These are phyloP conservation scores for Thymus mandschuricus DNA, from an alignment of 257 asterid genomes.

Conservation along the genomic window DNA sequence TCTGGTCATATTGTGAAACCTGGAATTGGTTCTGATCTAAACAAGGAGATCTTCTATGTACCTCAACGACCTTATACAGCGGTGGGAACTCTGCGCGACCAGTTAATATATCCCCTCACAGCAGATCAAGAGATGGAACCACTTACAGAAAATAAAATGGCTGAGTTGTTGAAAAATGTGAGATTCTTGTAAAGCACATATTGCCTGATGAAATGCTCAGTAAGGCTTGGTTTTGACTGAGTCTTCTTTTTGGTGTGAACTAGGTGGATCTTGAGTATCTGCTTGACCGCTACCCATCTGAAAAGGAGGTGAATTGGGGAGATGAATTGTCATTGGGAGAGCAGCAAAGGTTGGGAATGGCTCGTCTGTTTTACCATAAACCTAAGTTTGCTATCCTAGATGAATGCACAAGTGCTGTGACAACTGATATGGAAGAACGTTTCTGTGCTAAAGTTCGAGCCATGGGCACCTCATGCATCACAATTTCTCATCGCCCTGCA, in stretches of 20 bases:
- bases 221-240: conserved; percentile 18
- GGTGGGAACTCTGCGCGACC: conserved; percentile 97
- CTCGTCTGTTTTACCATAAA: conserved; percentile 97
- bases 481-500: conserved; percentile 99
- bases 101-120: conserved; percentile 96
- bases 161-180: conserved; percentile 94
- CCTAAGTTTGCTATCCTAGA: conserved; percentile 98
- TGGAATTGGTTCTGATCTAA: conserved; percentile 98
- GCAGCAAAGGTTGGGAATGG: conserved; percentile 99
- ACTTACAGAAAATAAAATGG: conserved; percentile 82
- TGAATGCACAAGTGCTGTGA: conserved; percentile 99
- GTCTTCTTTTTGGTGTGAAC: conserved; percentile 12
- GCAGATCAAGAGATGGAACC: conserved; percentile 77
- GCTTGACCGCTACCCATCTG: conserved; percentile 88
- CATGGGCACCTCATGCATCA: conserved; percentile 98
- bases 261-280: conserved; percentile 99
- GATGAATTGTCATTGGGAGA: conserved; percentile 97
- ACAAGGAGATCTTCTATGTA: conserved; percentile 96
- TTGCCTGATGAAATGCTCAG: conserved; percentile 10
- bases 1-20: conserved; percentile 96
- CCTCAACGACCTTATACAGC: conserved; percentile 99
- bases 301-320: conserved; percentile 98
- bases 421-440: conserved; percentile 99
- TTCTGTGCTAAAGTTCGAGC: conserved; percentile 97
- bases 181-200: conserved; percentile 32